Percentiles rank a stretch among this genome's conserved stretches.
Conservation (phyloP, 345 rosid species). For the Lepidium sativum region DNA sequence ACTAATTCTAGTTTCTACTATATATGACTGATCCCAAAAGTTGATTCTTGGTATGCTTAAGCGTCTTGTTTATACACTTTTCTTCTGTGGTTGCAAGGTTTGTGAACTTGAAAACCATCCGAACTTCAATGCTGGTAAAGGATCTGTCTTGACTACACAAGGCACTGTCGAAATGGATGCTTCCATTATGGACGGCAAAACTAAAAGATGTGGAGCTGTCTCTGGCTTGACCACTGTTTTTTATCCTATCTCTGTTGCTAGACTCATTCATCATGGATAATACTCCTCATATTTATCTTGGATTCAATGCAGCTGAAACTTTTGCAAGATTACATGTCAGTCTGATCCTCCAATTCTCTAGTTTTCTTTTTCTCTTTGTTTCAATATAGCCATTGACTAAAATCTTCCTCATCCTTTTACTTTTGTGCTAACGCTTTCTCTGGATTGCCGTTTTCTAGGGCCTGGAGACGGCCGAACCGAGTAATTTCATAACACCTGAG, state of each 20-base stretch:
- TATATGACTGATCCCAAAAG: no score
- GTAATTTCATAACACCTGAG: conserved; percentile 65
- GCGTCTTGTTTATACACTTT: not conserved
- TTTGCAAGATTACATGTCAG: conserved; percentile 86
- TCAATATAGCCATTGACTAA: no score
- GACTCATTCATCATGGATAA: conserved; percentile 94
- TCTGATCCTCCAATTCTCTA: not conserved
- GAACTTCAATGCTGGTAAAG: conserved; percentile 80
- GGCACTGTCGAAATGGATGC: conserved; percentile 99
- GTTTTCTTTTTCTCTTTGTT: no score
- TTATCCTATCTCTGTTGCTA: conserved; percentile 68
- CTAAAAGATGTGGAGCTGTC: conserved; percentile 85
- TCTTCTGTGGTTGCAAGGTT: conserved; percentile 34
- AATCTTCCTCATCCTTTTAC: no score
- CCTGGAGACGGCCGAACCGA: conserved; percentile 57
- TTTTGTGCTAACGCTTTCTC: not conserved
- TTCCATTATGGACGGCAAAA: conserved; percentile 86
- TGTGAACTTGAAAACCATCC: conserved; percentile 80
- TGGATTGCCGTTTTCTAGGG: conserved; percentile 34
- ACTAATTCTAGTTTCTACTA: not conserved
- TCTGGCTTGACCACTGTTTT: conserved; percentile 82
- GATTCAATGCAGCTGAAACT: conserved; percentile 76
- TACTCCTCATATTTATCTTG: conserved; percentile 84
- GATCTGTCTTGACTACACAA: conserved; percentile 62
- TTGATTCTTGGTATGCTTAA: not conserved